A percentile compares a stretch with the other conserved stretches of the same genome.
phyloP scores from a whole-genome alignment of 441 rosid species.

The Biscutella auriculata region DNA sequence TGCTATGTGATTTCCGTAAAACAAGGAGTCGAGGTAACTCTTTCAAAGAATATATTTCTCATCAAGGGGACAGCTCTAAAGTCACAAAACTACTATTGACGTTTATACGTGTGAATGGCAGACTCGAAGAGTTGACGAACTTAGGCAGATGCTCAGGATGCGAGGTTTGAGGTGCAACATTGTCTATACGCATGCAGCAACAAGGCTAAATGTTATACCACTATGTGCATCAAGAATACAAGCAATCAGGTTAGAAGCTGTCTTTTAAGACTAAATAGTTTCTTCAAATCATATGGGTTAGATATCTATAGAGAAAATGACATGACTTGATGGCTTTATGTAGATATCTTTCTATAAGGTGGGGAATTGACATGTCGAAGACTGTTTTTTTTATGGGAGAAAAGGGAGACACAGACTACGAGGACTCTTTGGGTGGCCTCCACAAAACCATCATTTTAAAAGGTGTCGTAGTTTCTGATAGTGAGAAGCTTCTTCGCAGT shows the following conservation, averaged over 20 bases:
- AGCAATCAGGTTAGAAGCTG: conserved; percentile 55
- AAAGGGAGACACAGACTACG: conserved; percentile 81
- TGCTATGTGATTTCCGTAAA: conserved; percentile 56
- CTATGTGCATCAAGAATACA: conserved; percentile 76
- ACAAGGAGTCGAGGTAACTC: conserved; percentile 53
- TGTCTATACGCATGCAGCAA: conserved; percentile 48
- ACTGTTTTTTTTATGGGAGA: conserved; percentile 63
- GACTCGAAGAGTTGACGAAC: conserved; percentile 55
- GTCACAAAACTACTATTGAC: conserved; percentile 6
- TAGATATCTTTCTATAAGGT: conserved; percentile 77
- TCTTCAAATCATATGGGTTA: not conserved
- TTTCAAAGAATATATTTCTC: not conserved
- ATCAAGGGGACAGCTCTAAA: not conserved
- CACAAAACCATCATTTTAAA: conserved; percentile 53
- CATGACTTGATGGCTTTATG: conserved; percentile 14
- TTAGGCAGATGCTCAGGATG: conserved; percentile 74
- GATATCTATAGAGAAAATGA: not conserved
- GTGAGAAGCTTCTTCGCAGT: conserved; percentile 46
- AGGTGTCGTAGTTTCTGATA: conserved; percentile 43
- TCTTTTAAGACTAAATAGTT: not conserved
- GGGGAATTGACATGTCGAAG: conserved; percentile 69
- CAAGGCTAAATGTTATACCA: conserved; percentile 68
- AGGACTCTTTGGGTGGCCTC: conserved; percentile 58
- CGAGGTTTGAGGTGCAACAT: conserved; percentile 76
- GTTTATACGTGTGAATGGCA: conserved; percentile 26